Percentiles rank a stretch among this genome's conserved stretches.
Evolutionary conservation across 805 yeast species (phyloP).

Genomic region (Candida krabiensis): DNA sequence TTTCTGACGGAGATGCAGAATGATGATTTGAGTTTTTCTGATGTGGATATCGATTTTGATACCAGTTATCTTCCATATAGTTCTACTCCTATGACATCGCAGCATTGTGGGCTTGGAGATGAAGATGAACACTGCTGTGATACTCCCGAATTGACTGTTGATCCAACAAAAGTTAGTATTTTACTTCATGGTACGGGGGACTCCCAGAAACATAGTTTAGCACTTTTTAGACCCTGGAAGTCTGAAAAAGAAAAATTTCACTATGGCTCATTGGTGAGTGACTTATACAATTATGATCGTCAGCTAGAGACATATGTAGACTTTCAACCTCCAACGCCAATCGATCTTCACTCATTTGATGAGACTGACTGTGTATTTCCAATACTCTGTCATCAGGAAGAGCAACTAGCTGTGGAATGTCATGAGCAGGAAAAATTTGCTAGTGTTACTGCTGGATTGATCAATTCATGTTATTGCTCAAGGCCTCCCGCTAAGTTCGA

Average conservation of each 20-base stretch:
- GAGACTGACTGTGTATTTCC: constrained; percentile 6
- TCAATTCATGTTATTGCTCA: constrained; percentile 2
- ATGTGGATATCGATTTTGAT: constrained; percentile 15
- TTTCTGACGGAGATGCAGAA: constrained; percentile 15
- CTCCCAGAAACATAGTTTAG: neutral
- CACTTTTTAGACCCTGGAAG: constrained; percentile 3
- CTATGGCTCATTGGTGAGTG: neutral
- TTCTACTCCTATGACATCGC: constrained; percentile 17
- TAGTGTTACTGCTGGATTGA: constrained; percentile 3
- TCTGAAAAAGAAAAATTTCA: neutral
- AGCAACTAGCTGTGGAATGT: constrained; percentile 2
- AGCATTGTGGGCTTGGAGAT: constrained; percentile 7
- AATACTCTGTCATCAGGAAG: constrained; percentile 3
- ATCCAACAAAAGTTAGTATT: constrained; percentile 11
- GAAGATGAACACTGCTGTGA: constrained; percentile 3
- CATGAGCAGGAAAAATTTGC: constrained; percentile 3
- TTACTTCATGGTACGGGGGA: neutral
- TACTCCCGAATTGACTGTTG: constrained; percentile 13
- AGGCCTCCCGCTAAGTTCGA: neutral
- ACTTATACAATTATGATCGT: constrained; percentile 1
- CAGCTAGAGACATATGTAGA: constrained; percentile 7
- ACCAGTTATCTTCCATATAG: constrained; percentile 6
- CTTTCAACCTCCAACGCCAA: constrained; percentile 13
- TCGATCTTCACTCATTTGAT: constrained; percentile 10
- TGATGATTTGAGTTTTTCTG: constrained; percentile 17